These are phyloP conservation scores for Cryphonectria radicalis DNA, from an alignment of 2,329 filamentous ascomycete genomes.

Conservation along the genomic window DNA sequence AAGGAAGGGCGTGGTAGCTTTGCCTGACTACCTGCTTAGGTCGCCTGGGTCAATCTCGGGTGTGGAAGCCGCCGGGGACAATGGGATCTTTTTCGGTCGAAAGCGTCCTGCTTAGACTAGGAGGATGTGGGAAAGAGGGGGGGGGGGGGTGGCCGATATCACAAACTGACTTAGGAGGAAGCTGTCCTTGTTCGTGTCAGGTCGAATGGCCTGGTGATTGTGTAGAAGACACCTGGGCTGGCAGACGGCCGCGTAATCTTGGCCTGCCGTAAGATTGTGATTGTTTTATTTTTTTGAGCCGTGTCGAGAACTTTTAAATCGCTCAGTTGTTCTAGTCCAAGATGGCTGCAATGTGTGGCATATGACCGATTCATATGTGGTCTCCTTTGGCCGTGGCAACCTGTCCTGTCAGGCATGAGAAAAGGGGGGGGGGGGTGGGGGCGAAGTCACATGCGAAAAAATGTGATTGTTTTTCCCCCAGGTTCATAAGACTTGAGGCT, in stretches of 20 bases:
- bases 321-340: background rate
- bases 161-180: background rate
- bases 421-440: too few relatives aligned
- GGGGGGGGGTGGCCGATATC: background rate
- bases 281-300: background rate
- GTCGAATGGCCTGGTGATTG: conserved; percentile 3
- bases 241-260: background rate
- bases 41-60: conserved; percentile 3
- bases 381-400: background rate
- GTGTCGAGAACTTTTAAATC: background rate
- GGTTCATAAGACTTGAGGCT: background rate
- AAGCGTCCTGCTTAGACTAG: background rate
- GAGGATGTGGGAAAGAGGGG: background rate
- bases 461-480: background rate
- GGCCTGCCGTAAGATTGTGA: background rate
- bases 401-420: background rate
- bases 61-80: conserved; percentile 4
- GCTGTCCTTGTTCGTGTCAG: background rate
- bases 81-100: background rate
- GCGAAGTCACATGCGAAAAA: conserved; percentile 4
- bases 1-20: background rate
- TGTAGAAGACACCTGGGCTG: background rate
- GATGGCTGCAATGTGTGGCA: background rate
- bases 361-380: conserved; percentile 9
- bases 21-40: background rate